Evolutionary conservation across 2,329 filamentous ascomycete genomes (phyloP).

Genomic region (Aureobasidium sp.): DNA sequence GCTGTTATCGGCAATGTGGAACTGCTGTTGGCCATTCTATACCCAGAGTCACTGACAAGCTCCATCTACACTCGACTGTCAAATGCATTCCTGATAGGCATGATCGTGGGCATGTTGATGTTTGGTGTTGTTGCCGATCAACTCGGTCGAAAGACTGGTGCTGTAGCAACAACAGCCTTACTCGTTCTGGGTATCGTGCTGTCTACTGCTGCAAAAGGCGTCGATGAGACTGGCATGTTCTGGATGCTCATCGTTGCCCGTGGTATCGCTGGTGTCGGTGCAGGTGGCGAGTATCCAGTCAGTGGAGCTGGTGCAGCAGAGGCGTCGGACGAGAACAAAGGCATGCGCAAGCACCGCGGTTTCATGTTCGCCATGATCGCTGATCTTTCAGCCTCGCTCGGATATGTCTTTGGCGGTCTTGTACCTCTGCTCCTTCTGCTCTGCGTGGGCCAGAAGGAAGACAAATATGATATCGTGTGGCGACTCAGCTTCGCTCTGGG

Average conservation of each 20-base stretch:
- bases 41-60: constrained; percentile 27
- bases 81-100: constrained; percentile 31
- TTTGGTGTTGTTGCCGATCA: constrained; percentile 30
- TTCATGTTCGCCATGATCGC: constrained; percentile 53
- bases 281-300: constrained; percentile 47
- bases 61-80: constrained; percentile 28
- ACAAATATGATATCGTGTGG: constrained; percentile 55
- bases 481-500: constrained; percentile 72
- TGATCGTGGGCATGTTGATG: constrained; percentile 30
- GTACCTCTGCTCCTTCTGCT: constrained; percentile 44
- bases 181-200: constrained; percentile 29
- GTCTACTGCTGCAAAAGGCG: constrained; percentile 23
- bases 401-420: constrained; percentile 43
- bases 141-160: constrained; percentile 30
- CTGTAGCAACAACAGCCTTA: constrained; percentile 29
- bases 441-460: constrained; percentile 40
- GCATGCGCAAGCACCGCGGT: constrained; percentile 42
- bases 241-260: constrained; percentile 40
- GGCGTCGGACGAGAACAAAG: constrained; percentile 44
- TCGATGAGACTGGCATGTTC: constrained; percentile 29
- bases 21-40: constrained; percentile 28
- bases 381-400: constrained; percentile 45
- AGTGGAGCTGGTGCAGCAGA: constrained; percentile 45
- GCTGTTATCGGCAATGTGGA: constrained; percentile 31
- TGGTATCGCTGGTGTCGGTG: constrained; percentile 40